Percentiles rank a stretch among this genome's conserved stretches.
These are phyloP conservation scores for Dictyostelium intermedium DNA, from an alignment of 78 protist species.

Conservation along the genomic window DNA sequence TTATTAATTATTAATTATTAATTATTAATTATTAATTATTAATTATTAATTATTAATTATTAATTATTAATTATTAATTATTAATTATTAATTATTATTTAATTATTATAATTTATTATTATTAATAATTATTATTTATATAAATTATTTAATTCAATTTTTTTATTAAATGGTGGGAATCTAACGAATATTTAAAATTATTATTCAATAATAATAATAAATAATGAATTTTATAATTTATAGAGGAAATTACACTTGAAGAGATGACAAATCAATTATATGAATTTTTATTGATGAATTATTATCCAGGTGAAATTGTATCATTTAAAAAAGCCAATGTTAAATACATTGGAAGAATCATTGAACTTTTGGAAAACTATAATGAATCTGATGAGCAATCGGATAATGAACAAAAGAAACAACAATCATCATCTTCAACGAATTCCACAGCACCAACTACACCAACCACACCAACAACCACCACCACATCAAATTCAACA, in stretches of 20 bases:
- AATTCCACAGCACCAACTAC: neutral
- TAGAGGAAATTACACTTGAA: constrained; percentile 43
- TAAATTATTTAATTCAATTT: too few relatives aligned
- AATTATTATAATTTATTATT: too few relatives aligned
- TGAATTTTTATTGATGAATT: constrained; percentile 31
- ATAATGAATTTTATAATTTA: neutral
- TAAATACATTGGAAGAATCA: constrained; percentile 30
- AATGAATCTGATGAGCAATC: neutral
- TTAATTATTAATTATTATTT: too few relatives aligned
- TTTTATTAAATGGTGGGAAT: too few relatives aligned
- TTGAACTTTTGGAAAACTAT: neutral
- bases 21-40: too few relatives aligned
- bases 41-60: too few relatives aligned
- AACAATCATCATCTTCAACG: neutral
- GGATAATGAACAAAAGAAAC: neutral
- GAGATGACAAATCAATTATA: constrained; percentile 27
- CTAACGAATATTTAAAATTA: too few relatives aligned
- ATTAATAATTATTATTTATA: too few relatives aligned
- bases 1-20: too few relatives aligned
- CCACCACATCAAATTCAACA: neutral
- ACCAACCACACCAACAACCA: neutral
- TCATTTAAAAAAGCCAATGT: neutral
- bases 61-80: too few relatives aligned
- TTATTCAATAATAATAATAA: neutral
- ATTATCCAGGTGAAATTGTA: constrained; percentile 43